A percentile compares a stretch with the other conserved stretches of the same genome.
Conservation (phyloP, 495 filamentous ascomycete species). For the Aspergillus haitiensis region DNA sequence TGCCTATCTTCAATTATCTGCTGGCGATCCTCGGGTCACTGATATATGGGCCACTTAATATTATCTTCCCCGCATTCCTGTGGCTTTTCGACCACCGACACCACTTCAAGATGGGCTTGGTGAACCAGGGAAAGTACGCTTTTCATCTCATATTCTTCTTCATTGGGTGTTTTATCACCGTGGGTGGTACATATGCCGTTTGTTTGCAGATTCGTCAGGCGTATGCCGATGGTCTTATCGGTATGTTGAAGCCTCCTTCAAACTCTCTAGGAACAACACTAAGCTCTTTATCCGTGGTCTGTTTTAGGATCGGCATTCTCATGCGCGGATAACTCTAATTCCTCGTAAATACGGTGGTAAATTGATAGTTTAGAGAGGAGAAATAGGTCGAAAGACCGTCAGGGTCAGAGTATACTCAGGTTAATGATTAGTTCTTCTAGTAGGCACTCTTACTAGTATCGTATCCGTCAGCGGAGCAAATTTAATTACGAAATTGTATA, state of each 20-base stretch:
- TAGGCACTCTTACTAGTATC: too few species aligned
- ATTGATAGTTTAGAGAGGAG: too few species aligned
- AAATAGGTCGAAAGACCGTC: too few species aligned
- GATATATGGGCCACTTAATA: constrained; percentile 35
- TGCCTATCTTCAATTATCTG: constrained; percentile 66
- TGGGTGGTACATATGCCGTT: constrained; percentile 44
- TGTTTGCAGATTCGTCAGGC: constrained; percentile 41
- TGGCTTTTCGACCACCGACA: constrained; percentile 14
- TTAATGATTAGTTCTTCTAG: too few species aligned
- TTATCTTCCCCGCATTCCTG: constrained; percentile 5
- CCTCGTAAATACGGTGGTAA: neutral
- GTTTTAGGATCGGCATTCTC: constrained; percentile 35
- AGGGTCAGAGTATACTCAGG: too few species aligned
- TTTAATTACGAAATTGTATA: too few species aligned
- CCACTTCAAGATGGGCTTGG: neutral
- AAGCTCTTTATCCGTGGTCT: neutral
- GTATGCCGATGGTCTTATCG: constrained; percentile 38
- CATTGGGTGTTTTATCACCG: constrained; percentile 39
- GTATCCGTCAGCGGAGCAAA: too few species aligned
- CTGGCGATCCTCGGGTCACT: constrained; percentile 47
- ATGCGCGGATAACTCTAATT: constrained; percentile 38
- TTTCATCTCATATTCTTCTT: constrained; percentile 31
- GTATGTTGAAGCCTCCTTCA: constrained; percentile 13
- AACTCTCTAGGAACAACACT: neutral
- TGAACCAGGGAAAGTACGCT: neutral